Conservation (phyloP, 495 filamentous ascomycete genomes). For the Aspergillus diversus region DNA sequence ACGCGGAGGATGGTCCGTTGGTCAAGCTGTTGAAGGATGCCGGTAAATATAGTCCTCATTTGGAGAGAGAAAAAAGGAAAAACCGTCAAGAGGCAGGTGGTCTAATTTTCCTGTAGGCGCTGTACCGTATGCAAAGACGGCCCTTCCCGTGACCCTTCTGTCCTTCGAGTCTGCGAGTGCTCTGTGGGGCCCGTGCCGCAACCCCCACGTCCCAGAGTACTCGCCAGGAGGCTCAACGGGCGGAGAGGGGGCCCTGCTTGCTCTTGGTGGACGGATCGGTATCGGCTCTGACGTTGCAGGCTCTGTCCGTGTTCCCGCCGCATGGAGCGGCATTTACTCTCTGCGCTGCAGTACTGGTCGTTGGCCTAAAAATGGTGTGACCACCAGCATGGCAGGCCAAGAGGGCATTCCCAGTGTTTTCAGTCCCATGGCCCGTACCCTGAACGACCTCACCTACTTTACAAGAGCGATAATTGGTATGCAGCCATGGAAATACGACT, state of each 20-base stretch:
- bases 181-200: conserved; percentile 80
- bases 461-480: conserved; percentile 76
- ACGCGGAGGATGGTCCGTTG: no score
- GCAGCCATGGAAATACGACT: conserved; percentile 92
- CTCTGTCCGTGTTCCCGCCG: conserved; percentile 85
- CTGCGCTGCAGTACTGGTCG: conserved; percentile 92
- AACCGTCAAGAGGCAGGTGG: neutral
- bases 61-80: neutral
- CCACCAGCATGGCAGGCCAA: conserved; percentile 91
- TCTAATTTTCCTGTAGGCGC: conserved; percentile 57
- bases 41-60: conserved; percentile 41
- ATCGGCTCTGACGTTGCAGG: conserved; percentile 95
- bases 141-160: conserved; percentile 86
- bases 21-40: conserved; percentile 65
- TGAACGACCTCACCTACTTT: conserved; percentile 86
- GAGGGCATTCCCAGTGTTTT: conserved; percentile 90
- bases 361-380: conserved; percentile 86
- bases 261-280: conserved; percentile 86
- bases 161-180: conserved; percentile 93
- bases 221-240: conserved; percentile 92
- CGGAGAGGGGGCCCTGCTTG: conserved; percentile 84
- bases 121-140: conserved; percentile 94
- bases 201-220: conserved; percentile 82
- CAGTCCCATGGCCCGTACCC: conserved; percentile 89
- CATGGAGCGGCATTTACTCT: conserved; percentile 89